phyloP scores from a whole-genome alignment of 306 rosid species.

The Fagus sylvatica region DNA sequence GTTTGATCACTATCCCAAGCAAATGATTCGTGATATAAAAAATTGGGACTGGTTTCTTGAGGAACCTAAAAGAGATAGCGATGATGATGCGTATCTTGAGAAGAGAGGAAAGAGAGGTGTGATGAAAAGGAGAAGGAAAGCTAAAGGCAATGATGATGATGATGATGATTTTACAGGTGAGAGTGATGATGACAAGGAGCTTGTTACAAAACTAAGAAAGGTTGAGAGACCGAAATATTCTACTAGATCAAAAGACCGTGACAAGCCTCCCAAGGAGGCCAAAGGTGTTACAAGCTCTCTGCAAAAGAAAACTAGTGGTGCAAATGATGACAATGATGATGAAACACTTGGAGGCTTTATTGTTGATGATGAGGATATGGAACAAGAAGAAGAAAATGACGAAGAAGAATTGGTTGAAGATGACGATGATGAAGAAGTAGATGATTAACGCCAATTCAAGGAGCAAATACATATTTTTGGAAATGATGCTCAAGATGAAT shows the following conservation, averaged over 20 bases:
- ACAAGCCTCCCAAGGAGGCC: slow-evolving; percentile 20
- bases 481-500: not conserved
- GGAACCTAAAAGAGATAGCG: slow-evolving; percentile 51
- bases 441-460: slow-evolving; percentile 14
- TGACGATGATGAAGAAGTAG: slow-evolving; percentile 27
- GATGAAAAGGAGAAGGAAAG: slow-evolving; percentile 48
- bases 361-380: slow-evolving; percentile 54
- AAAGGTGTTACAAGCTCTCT: slow-evolving; percentile 28
- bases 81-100: slow-evolving; percentile 44
- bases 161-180: slow-evolving; percentile 70
- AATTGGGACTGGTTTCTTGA: slow-evolving; percentile 85
- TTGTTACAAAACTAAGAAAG: slow-evolving; percentile 45
- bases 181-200: slow-evolving; percentile 50
- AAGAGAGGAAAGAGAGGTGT: slow-evolving; percentile 24
- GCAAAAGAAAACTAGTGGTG: slow-evolving; percentile 37
- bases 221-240: slow-evolving; percentile 47
- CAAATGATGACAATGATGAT: slow-evolving; percentile 35
- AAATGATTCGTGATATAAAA: slow-evolving; percentile 46
- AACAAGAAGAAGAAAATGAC: slow-evolving; percentile 34
- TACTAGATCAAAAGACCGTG: slow-evolving; percentile 54
- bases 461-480: not conserved
- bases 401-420: slow-evolving; percentile 30
- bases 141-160: slow-evolving; percentile 42
- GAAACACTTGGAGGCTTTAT: slow-evolving; percentile 75
- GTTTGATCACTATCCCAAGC: slow-evolving; percentile 72